Evolutionary conservation across 257 asterid genomes (phyloP), one percentile per base, ranked within the genome.

Genomic region (Penstemon barbatus): DNA sequence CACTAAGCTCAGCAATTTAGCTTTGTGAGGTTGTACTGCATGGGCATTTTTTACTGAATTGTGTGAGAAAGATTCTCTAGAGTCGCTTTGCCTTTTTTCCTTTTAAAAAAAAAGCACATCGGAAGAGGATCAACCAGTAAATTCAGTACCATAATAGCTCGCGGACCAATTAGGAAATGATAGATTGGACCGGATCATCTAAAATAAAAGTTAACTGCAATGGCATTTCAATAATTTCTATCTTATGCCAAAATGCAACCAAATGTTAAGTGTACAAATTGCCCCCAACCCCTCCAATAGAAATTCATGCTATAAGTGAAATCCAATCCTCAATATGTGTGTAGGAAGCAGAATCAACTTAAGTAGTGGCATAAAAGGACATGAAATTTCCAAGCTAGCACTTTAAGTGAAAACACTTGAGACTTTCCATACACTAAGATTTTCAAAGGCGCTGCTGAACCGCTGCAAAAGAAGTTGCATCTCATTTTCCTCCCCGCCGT

Each of bases 401-500:
- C 65, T 51, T 7, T 8, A 63, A 74, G 65, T 12, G 33, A 70
- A 42, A n/a, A 12, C 72, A 52, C 45, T 6, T 52, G 44, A 68
- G 51, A 59, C 11, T 71, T 42, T 46, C 13, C 98, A 37, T 87
- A 92, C 98, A 58, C 86, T 86, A 56, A 89, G 86, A 72, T 92
- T 92, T 61, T 92, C 98, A 78, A 87, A 89, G 59, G 98, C 98
- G 4, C 92, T 86, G 70, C 84, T 81, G 89, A 92, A 92, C 25
- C 95, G 83, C 74, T 78, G 85, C 77, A 92, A 74, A 66, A 92
- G 81, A 37, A 89, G 83, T 74, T 87, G 97, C 81, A 80, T 86
- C 86, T 92, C 98, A 72, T 92, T 92, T 75, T 77, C 84, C 82
- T 92, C 98, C 19, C 98, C 97, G 59, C 93, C 96, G 67, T 92